Evolutionary conservation across 441 rosid genomes (phyloP), one percentile per base, ranked within the genome.

Genomic region (Croton setiger): DNA sequence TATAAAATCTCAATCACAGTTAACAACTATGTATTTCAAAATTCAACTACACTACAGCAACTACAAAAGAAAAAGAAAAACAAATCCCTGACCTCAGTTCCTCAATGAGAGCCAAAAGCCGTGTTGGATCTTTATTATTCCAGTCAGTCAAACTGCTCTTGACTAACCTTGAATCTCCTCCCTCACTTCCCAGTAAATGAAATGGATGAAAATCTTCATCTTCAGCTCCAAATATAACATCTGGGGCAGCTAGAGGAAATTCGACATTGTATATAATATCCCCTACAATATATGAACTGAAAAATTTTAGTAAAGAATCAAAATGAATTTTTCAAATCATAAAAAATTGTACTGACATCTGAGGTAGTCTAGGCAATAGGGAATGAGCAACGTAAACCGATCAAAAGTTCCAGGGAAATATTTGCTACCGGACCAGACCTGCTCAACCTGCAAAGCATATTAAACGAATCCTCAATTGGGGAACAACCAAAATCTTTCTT

Each of bases 351-450:
- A 88, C 91, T 80, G 53, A 94, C 99, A 94, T 83, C 82, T 92
- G 68, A 92, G 79, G 52, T 82, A 75, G 72, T 88, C 98, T 6
- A 90, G 81, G 75, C 99, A 94, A 71, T 87, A 94, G 21, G 99
- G 97, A 58, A 94, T 86, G 62, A 88, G 83, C 85, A 94, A 83
- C 52, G 96, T 88, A 76, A 92, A 92, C 10, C 99, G 94, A 77
- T 94, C 99, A 33, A 86, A 82, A 71, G 75, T 79, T 36, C 68
- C 80, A 7, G 90, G 74, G 63, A 76, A 69, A 47, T 79, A 80
- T 76, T 83, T 87, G 81, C 85, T 84, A 23, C 98, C 98, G 1
- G 96, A 92, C 88, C 93, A 77, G 11, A 75, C 84, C 80, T 85
- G 92, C 68, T 92, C 97, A 58, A 94, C 83, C 99, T 94, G 81